Percentiles rank a stretch among this genome's conserved stretches.
Evolutionary conservation across 176 grass and related monocot species (phyloP).

Genomic region (Alopecurus myosuroides): DNA sequence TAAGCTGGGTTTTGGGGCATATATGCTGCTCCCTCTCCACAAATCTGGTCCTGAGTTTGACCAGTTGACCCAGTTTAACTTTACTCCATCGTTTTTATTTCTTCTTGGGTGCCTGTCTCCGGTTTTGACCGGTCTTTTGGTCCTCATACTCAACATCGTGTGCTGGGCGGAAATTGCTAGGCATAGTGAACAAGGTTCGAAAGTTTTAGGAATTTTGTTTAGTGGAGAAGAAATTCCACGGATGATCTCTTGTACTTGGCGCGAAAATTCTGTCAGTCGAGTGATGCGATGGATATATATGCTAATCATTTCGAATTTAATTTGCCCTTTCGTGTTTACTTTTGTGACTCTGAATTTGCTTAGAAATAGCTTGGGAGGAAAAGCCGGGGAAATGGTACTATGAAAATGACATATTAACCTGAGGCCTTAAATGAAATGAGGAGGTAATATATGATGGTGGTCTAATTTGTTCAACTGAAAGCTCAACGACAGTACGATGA

Average conservation of each 20-base stretch:
- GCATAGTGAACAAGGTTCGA: neutral
- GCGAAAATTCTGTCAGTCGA: neutral
- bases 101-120: neutral
- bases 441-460: too few species aligned
- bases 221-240: slow-evolving; percentile 1
- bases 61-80: slow-evolving; percentile 19
- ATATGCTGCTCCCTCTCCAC: neutral
- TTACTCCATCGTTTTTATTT: neutral
- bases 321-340: neutral
- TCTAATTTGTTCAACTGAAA: neutral
- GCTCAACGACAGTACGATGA: neutral
- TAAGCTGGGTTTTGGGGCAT: neutral
- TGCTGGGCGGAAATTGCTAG: slow-evolving; percentile 9
- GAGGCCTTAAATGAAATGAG: neutral
- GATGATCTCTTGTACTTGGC: neutral
- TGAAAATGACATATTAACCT: neutral
- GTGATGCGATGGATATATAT: neutral
- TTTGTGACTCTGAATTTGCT: neutral
- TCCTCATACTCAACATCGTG: slow-evolving; percentile 28
- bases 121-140: slow-evolving; percentile 42
- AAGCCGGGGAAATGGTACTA: neutral
- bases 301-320: too few species aligned
- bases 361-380: neutral
- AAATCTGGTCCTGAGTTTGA: slow-evolving; percentile 36
- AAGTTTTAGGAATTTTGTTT: neutral